These are phyloP conservation scores for Fusarium cyanostomum DNA, from an alignment of 2,329 filamentous ascomycete genomes.

Conservation along the genomic window DNA sequence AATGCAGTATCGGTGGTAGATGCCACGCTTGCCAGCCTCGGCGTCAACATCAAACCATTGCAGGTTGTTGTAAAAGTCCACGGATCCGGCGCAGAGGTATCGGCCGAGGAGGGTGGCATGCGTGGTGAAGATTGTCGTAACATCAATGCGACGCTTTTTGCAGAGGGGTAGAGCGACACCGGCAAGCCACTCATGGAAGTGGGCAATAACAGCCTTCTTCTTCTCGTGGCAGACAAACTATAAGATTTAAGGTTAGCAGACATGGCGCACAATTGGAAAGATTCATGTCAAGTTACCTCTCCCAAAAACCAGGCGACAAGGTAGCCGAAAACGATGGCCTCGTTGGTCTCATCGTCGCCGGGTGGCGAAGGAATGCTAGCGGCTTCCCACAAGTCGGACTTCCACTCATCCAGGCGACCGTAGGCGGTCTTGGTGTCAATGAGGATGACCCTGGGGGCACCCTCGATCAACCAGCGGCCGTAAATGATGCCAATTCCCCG, in stretches of 20 bases:
- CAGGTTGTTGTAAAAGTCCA: conserved; percentile 99
- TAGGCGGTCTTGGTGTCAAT: conserved; percentile 97
- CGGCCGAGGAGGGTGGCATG: conserved; percentile 94
- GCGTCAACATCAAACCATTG: conserved; percentile 96
- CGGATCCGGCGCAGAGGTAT: conserved; percentile 95
- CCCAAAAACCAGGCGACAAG: conserved; percentile 97
- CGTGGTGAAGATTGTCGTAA: conserved; percentile 98
- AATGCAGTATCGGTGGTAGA: conserved; percentile 98
- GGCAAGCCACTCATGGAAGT: conserved; percentile 99
- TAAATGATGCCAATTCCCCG: conserved; percentile 91
- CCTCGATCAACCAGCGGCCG: conserved; percentile 97
- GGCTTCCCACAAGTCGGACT: conserved; percentile 91
- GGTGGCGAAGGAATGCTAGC: conserved; percentile 94
- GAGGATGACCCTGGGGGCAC: conserved; percentile 89
- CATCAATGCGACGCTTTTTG: conserved; percentile 93
- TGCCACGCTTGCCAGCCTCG: conserved; percentile 96
- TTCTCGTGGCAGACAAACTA: conserved; percentile 95
- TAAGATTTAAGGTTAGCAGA: conserved; percentile 26
- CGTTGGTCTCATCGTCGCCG: conserved; percentile 93
- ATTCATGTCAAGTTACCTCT: conserved; percentile 70
- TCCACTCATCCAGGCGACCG: conserved; percentile 93
- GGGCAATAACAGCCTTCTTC: conserved; percentile 90
- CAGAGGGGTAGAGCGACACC: conserved; percentile 91
- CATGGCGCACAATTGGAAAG: conserved; percentile 4
- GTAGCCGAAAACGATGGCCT: conserved; percentile 97